phyloP scores from a whole-genome alignment of 164 flowering plant species.

The Saururus chinensis region DNA sequence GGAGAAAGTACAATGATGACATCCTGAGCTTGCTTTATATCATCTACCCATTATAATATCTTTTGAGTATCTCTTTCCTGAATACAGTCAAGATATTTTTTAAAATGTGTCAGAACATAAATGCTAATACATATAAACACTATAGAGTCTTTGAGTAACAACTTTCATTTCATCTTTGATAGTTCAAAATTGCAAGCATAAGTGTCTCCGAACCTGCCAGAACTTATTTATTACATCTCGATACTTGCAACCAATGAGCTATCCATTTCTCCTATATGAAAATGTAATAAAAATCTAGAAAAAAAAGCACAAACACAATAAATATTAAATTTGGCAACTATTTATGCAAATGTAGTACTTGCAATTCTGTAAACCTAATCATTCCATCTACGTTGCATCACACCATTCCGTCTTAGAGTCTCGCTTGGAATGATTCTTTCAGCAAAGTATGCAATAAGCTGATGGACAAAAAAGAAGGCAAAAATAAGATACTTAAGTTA shows the following conservation, averaged over 20 bases:
- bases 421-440: conserved; percentile 58
- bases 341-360: background rate
- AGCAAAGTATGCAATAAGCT: conserved; percentile 51
- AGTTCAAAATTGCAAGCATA: conserved; percentile 2
- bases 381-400: conserved; percentile 44
- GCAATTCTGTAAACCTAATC: conserved; percentile 30
- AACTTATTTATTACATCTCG: conserved; percentile 46
- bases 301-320: background rate
- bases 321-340: background rate
- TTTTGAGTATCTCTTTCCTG: conserved; percentile 76
- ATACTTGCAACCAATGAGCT: conserved; percentile 75
- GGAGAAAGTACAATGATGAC: conserved; percentile 56
- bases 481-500: no score
- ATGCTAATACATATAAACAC: no score
- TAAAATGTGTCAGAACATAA: no score
- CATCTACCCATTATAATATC: conserved; percentile 80
- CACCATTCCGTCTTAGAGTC: conserved; percentile 65
- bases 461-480: background rate
- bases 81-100: no score
- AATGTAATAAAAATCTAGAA: conserved; percentile 70
- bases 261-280: conserved; percentile 51
- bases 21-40: conserved; percentile 52
- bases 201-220: conserved; percentile 55
- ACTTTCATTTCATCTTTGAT: no score
- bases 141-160: no score